These are phyloP conservation scores for Canavalia gladiata DNA, from an alignment of 306 rosid species.

Conservation along the genomic window DNA sequence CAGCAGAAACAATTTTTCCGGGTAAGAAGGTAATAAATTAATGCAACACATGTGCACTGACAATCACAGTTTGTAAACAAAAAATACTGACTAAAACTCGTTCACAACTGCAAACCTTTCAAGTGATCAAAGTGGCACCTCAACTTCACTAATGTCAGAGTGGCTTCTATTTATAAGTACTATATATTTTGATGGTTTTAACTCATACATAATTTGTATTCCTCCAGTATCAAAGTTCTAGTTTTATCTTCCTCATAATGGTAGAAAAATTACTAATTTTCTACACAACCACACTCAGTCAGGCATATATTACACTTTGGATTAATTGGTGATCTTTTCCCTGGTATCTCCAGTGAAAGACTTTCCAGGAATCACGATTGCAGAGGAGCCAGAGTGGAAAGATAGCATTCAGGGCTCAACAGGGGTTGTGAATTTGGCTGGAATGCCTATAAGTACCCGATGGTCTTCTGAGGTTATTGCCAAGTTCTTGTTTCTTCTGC, in stretches of 20 bases:
- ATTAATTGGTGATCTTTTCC: conserved; percentile 43
- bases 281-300: conserved; percentile 23
- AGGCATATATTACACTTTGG: conserved; percentile 30
- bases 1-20: conserved; percentile 89
- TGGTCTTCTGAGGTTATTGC: conserved; percentile 90
- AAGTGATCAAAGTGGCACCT: conserved; percentile 20
- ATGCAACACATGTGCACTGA: conserved; percentile 31
- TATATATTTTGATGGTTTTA: conserved; percentile 29
- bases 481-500: conserved; percentile 42
- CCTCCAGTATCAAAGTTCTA: conserved; percentile 2
- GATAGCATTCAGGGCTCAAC: conserved; percentile 80
- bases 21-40: conserved; percentile 97
- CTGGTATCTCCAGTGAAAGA: conserved; percentile 69
- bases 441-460: conserved; percentile 92
- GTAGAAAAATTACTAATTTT: not conserved
- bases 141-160: conserved; percentile 13
- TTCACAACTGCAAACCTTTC: conserved; percentile 8
- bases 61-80: conserved; percentile 29
- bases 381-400: conserved; percentile 89
- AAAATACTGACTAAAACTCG: conserved; percentile 13
- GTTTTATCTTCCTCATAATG: conserved; percentile 24
- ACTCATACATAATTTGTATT: conserved; percentile 24
- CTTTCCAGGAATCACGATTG: conserved; percentile 86
- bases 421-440: conserved; percentile 96
- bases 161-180: not conserved